Conservation (phyloP, 305 asterid species). For the Solanum hybrid region DNA sequence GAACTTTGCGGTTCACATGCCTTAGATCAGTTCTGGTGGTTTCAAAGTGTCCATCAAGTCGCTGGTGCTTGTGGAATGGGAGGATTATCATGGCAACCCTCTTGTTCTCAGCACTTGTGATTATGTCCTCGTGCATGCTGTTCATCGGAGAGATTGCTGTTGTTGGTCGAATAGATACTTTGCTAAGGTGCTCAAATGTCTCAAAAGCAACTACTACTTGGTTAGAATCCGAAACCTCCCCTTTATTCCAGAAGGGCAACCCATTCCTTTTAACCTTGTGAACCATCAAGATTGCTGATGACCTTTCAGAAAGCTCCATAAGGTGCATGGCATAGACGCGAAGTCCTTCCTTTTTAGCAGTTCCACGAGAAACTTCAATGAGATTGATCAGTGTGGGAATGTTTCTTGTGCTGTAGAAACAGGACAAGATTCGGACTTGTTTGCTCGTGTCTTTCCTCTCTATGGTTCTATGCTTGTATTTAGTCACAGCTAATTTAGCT, state of each 20-base stretch:
- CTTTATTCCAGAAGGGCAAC: conserved; percentile 66
- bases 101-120: conserved; percentile 40
- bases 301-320: conserved; percentile 76
- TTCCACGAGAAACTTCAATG: conserved; percentile 76
- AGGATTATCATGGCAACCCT: conserved; percentile 48
- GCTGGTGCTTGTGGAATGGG: conserved; percentile 77
- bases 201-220: conserved; percentile 69
- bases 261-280: conserved; percentile 80
- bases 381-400: conserved; percentile 67
- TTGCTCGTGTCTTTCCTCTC: conserved; percentile 37
- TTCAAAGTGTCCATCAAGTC: conserved; percentile 69
- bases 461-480: conserved; percentile 56
- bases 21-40: conserved; percentile 52
- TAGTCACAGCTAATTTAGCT: conserved; percentile 35
- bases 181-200: conserved; percentile 59
- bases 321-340: conserved; percentile 85
- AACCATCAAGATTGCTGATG: conserved; percentile 83
- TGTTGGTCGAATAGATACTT: conserved; percentile 60
- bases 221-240: conserved; percentile 24
- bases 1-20: conserved; percentile 55
- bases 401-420: conserved; percentile 59
- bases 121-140: conserved; percentile 78
- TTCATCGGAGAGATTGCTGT: conserved; percentile 64
- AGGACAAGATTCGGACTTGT: conserved; percentile 53
- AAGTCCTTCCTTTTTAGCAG: conserved; percentile 46